These are phyloP conservation scores for Aspergillus sclerotialis DNA, from an alignment of 2,329 filamentous ascomycete genomes.

Conservation along the genomic window DNA sequence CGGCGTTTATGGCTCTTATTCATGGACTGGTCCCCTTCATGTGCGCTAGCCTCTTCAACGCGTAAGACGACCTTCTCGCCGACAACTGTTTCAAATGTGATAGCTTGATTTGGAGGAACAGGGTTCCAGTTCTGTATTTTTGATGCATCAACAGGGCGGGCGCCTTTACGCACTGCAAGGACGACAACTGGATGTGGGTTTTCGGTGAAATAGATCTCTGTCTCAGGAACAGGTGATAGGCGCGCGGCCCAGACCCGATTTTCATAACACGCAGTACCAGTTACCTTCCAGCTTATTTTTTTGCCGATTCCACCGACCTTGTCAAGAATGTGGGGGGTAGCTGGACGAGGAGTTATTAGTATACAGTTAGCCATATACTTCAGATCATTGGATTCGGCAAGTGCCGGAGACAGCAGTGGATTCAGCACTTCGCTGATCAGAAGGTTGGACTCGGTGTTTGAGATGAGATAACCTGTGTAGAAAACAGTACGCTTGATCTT, in stretches of 20 bases:
- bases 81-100: conserved; percentile 75
- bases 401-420: conserved; percentile 55
- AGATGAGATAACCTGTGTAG: conserved; percentile 87
- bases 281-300: conserved; percentile 78
- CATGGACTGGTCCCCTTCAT: conserved; percentile 55
- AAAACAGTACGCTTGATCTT: conserved; percentile 80
- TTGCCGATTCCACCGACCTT: conserved; percentile 83
- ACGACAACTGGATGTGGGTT: conserved; percentile 74
- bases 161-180: conserved; percentile 68
- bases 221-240: conserved; percentile 63
- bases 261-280: conserved; percentile 65
- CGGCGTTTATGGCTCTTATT: conserved; percentile 54
- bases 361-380: conserved; percentile 84
- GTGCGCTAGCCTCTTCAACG: conserved; percentile 64
- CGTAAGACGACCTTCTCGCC: conserved; percentile 79
- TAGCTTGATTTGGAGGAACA: conserved; percentile 60
- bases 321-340: conserved; percentile 63
- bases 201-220: conserved; percentile 67
- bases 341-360: conserved; percentile 74
- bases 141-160: conserved; percentile 69
- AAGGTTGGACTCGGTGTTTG: conserved; percentile 61
- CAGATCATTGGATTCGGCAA: conserved; percentile 60
- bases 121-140: conserved; percentile 81
- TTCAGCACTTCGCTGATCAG: conserved; percentile 55
- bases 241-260: conserved; percentile 82